Evolutionary conservation across 1,139 yeast species (phyloP).

Genomic region (Suhomyces bokatorum): DNA sequence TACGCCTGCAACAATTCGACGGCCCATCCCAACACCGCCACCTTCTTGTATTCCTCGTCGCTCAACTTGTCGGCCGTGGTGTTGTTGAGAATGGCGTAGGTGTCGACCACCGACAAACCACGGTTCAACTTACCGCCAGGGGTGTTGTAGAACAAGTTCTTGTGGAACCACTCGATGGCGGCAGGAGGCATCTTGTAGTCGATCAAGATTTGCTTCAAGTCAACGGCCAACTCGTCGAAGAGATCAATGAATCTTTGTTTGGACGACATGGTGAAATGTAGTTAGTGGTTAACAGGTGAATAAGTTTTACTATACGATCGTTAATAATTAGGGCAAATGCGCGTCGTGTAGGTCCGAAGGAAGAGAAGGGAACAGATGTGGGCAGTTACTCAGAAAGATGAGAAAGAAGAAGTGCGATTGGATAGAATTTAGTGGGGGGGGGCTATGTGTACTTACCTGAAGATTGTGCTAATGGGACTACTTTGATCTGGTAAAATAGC

Average conservation of each 20-base stretch:
- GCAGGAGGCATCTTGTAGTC: slow-evolving; percentile 82
- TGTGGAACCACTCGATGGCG: slow-evolving; percentile 84
- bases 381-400: too few relatives aligned
- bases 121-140: slow-evolving; percentile 97
- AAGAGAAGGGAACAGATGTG: too few relatives aligned
- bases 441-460: too few relatives aligned
- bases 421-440: too few relatives aligned
- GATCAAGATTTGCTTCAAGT: slow-evolving; percentile 61
- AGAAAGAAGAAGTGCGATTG: too few relatives aligned
- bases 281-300: neutral
- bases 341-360: slow-evolving; percentile 1
- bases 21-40: slow-evolving; percentile 93
- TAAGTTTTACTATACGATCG: slow-evolving; percentile 5
- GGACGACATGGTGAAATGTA: slow-evolving; percentile 10
- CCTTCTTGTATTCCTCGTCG: slow-evolving; percentile 72
- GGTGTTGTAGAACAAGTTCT: slow-evolving; percentile 77
- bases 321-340: neutral
- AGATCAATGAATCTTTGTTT: slow-evolving; percentile 62
- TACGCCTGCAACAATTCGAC: slow-evolving; percentile 95
- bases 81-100: slow-evolving; percentile 76
- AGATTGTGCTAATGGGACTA: too few relatives aligned
- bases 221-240: slow-evolving; percentile 75
- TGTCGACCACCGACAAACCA: slow-evolving; percentile 93
- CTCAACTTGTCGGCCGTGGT: slow-evolving; percentile 58
- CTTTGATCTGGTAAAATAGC: too few relatives aligned